These are phyloP conservation scores for Venturiaceae sp. DNA, from an alignment of 2,329 filamentous ascomycete species.

Conservation along the genomic window DNA sequence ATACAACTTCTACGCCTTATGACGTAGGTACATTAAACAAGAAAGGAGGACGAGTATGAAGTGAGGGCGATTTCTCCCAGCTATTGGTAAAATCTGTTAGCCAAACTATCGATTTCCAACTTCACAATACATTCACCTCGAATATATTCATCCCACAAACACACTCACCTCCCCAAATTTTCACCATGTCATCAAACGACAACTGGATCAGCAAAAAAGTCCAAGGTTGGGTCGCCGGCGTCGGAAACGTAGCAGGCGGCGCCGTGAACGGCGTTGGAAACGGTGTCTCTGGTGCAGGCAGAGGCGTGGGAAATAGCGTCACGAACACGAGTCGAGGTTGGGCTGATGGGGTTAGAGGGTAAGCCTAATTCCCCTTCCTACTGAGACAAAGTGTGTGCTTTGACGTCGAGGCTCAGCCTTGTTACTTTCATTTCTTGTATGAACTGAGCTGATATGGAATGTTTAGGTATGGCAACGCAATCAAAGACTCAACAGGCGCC, in stretches of 20 bases:
- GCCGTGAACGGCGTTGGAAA: slow-evolving; percentile 34
- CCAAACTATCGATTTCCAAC: no score
- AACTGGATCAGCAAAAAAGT: slow-evolving; percentile 38
- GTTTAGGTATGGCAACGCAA: slow-evolving; percentile 34
- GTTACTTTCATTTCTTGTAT: no score
- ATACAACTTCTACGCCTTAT: no score
- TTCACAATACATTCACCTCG: neutral
- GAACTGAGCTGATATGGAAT: no score
- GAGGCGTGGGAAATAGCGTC: slow-evolving; percentile 32
- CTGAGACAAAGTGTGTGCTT: no score
- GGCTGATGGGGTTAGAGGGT: slow-evolving; percentile 36
- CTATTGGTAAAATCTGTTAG: no score
- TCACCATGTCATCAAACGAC: slow-evolving; percentile 19
- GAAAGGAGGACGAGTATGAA: no score
- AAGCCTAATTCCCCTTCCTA: neutral
- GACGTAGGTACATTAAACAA: no score
- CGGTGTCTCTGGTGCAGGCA: slow-evolving; percentile 36
- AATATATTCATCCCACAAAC: neutral
- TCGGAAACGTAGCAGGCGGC: slow-evolving; percentile 33
- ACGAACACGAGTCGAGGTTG: slow-evolving; percentile 33
- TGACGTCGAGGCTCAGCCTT: no score
- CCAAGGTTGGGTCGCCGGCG: slow-evolving; percentile 30
- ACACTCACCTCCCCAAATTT: neutral
- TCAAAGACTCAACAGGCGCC: slow-evolving; percentile 38
- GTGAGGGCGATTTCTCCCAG: no score